Base-by-base conservation (phyloP, 495 filamentous ascomycete genomes). In the Aspergillus haitiensis region DNA sequence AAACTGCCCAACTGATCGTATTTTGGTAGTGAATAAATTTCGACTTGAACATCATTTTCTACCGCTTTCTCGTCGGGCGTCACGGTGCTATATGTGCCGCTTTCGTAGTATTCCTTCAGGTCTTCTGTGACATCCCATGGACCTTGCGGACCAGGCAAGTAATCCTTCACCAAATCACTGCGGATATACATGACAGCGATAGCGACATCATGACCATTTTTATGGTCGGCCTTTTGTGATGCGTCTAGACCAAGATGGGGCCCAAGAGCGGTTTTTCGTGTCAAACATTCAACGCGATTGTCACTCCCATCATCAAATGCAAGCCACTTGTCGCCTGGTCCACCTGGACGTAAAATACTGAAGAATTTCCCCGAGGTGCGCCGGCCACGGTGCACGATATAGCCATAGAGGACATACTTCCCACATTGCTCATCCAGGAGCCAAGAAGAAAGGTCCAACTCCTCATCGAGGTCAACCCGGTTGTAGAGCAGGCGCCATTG, bases 351-450 rank as follows among this genome's bases (percentile, higher is more conserved):
- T 47, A 89, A 65, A 42, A 87, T 82, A 44, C 82, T 81, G 63
- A 84, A 82, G 70, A 85, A 88, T 34, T 84, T 76, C 53, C 80
- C 78, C 8, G 86, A 87, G 12, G 81, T 81, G 39, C 86, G 82
- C 32, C 79, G 80, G 34, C 82, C 85, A 53, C 77, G 78, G 62
- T 88, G 86, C 5, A 86, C 84, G 15, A 87, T 73, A 49, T 86
- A 83, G 13, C 84, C 84, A 60, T 83, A 87, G 1, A 89, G 77
- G 0, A 80, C 76, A 64, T 88, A 89, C 4, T 76, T 67, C 54
- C 78, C 65, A 12, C 54, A 65, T 33, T 75, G 64, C 0, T 64
- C 67, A 39, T 77, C 66, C n/a, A 70, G 50, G 6, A 75, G 65
- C 56, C 65, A 75, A 2, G 68, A 65, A 12, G 70, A 63, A 12